Conservation (phyloP, 768 basidiomycete species). For the Termitomyces sp. region DNA sequence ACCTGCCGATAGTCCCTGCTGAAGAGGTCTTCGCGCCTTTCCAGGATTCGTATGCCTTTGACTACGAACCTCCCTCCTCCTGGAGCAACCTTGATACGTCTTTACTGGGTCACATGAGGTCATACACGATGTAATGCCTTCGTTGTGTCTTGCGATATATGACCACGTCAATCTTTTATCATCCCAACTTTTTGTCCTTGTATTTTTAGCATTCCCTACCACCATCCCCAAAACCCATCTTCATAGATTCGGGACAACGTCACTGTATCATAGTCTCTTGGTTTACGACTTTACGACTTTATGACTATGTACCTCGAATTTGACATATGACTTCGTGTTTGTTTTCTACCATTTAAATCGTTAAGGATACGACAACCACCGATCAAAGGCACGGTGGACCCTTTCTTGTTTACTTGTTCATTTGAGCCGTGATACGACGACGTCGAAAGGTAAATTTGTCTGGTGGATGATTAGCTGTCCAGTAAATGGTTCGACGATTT, state of each 20-base stretch:
- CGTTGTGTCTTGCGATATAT: background rate
- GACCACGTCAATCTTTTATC: background rate
- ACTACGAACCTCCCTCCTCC: background rate
- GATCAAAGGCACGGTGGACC: too few species aligned
- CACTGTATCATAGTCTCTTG: background rate
- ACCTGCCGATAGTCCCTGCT: constrained; percentile 1
- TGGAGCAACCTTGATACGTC: constrained; percentile 4
- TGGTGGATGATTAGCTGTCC: too few species aligned
- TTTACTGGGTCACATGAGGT: background rate
- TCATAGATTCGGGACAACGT: background rate
- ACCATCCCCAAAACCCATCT: background rate
- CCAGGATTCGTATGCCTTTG: background rate
- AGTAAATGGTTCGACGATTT: too few species aligned
- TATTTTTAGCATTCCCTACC: background rate
- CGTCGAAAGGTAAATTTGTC: too few species aligned
- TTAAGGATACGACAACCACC: too few species aligned
- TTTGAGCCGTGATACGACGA: too few species aligned
- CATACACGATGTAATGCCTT: background rate
- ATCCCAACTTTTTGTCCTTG: background rate
- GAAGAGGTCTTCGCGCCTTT: constrained; percentile 4
- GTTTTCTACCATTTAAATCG: background rate
- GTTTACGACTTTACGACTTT: background rate
- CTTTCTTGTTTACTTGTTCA: too few species aligned
- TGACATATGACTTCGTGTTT: background rate
- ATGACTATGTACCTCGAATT: background rate